Conservation (phyloP, 1,284 basidiomycete species). For the Ceratobasidium sp. region DNA sequence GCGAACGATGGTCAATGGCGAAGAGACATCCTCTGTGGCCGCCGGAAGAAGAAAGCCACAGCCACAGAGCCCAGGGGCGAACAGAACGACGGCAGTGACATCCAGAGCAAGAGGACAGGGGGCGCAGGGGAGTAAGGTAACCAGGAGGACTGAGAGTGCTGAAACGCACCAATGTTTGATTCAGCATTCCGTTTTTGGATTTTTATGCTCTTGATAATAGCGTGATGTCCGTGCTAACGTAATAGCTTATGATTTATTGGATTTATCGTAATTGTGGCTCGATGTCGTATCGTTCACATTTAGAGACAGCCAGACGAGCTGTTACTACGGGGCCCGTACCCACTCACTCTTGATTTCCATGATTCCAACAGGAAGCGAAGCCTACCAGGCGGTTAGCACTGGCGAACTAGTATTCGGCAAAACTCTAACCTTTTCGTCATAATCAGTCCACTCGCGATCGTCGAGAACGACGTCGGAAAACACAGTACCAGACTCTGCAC, state of each 20-base stretch:
- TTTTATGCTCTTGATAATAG: not conserved
- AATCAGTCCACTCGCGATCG: conserved; percentile 79
- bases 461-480: conserved; percentile 73
- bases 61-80: not conserved
- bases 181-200: not conserved
- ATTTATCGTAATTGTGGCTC: not conserved
- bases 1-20: conserved; percentile 4
- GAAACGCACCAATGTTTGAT: not conserved
- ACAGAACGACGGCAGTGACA: not conserved
- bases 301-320: not conserved
- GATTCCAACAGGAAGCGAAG: conserved; percentile 69
- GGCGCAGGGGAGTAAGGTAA: not conserved
- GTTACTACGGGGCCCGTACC: conserved; percentile 64
- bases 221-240: not conserved
- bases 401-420: not conserved
- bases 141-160: too few relatives aligned
- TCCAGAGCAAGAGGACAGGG: not conserved
- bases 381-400: conserved; percentile 55
- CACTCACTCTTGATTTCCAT: conserved; percentile 70
- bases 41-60: not conserved
- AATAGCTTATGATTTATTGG: not conserved
- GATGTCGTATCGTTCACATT: not conserved
- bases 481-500: conserved; percentile 61
- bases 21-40: conserved; percentile 16
- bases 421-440: conserved; percentile 76